Conservation (phyloP, 225 moss, liverwort and hornwort species). For the Lunularia cruciata region DNA sequence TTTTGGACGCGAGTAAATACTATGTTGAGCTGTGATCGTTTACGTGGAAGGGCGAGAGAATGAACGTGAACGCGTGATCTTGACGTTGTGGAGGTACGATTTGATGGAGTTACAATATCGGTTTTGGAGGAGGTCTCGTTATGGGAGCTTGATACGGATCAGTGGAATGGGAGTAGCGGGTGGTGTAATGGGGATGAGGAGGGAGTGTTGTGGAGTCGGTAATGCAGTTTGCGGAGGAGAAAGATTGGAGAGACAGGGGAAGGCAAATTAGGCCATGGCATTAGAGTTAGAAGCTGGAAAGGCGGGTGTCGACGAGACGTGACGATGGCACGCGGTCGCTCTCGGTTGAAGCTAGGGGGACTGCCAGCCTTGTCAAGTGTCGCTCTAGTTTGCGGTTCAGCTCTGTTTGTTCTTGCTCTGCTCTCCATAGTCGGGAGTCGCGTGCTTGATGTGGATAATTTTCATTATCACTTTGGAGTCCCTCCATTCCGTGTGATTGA, state of each 20-base stretch:
- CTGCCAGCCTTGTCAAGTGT: slow-evolving; percentile 25
- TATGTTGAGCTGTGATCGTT: background rate
- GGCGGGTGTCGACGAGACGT: slow-evolving; percentile 12
- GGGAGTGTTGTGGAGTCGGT: background rate
- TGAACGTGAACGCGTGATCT: background rate
- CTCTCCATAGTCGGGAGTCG: slow-evolving; percentile 39
- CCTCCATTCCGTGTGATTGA: slow-evolving; percentile 14
- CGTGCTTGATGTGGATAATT: slow-evolving; percentile 34
- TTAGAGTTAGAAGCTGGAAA: background rate
- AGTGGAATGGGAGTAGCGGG: background rate
- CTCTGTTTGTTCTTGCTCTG: slow-evolving; percentile 35
- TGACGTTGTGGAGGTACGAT: background rate
- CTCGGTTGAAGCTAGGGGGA: slow-evolving; percentile 26
- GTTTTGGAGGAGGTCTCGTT: background rate
- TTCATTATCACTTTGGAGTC: slow-evolving; percentile 22
- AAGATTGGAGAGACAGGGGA: background rate
- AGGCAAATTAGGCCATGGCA: slow-evolving; percentile 22
- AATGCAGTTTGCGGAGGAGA: background rate
- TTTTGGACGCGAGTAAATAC: too few relatives aligned
- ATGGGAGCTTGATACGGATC: background rate
- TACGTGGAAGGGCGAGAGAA: background rate
- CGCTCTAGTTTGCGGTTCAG: slow-evolving; percentile 32
- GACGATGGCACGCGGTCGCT: slow-evolving; percentile 40
- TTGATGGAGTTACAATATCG: slow-evolving; percentile 4
- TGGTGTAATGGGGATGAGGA: background rate